Evolutionary conservation across 495 filamentous ascomycete species (phyloP), one percentile per base, ranked within the genome.

Genomic region (Hypomontagnella submonticulosa): DNA sequence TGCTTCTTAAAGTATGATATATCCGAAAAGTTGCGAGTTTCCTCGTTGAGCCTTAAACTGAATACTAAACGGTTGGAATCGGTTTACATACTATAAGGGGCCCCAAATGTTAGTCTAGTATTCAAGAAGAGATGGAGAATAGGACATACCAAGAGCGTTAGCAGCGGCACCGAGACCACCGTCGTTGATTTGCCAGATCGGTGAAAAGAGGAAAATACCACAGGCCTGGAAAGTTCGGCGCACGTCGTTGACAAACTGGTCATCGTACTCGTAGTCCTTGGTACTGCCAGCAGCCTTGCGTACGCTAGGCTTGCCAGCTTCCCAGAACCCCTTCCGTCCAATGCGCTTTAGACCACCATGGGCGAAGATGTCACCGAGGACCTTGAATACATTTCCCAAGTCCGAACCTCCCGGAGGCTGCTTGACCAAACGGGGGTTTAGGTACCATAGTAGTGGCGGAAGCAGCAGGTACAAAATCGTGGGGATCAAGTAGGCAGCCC

Each of bases 401-500:
- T 86, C 83, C 4, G 78, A 83, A 18, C 85, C 84, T 48, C 75
- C 78, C 0, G 85, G 82, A 0, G 83, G 81, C 62, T 77, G 63
- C 60, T 80, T 81, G 43, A 83, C 69, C 3, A 82, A 76, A 36
- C 75, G 77, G 32, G 79, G 79, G 57, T 83, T 83, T 13, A 84
- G 66, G 4, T 70, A 77, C 48, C 73, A 78, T 19, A 88, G 76
- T 10, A 88, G 67, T 15, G 80, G 69, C 0, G 83, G 84, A 4
- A 87, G 75, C 44, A 85, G 57, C 47, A 87, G 73, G 57, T 86
- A 88, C 12, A 87, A 68, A 57, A 85, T 80, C 4, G 81, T 80
- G 40, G 88, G 87, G 18, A 94, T 84, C 37, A 92, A 77, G 74
- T 87, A 92, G 11, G 85, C 87, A 4, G 82, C 82, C 89, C 88